Conservation (phyloP, 1,284 basidiomycete genomes). For the Sporisorium reilianum region DNA sequence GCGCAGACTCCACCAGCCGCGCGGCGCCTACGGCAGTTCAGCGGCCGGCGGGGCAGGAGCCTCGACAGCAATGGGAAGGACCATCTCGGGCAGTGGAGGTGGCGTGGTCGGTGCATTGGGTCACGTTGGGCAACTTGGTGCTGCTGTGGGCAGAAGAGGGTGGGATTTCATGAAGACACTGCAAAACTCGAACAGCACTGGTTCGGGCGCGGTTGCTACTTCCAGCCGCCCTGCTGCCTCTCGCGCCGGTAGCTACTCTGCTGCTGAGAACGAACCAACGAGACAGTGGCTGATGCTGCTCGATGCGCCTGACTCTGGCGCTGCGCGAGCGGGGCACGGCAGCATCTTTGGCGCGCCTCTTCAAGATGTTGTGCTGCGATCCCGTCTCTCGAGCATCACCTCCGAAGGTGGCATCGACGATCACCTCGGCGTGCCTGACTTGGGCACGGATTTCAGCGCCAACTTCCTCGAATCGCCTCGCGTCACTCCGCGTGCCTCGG, state of each 20-base stretch:
- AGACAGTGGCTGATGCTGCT: conserved; percentile 43
- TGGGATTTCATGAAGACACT: conserved; percentile 58
- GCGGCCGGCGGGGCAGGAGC: background rate
- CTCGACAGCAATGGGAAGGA: conserved; percentile 17
- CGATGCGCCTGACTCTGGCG: conserved; percentile 10
- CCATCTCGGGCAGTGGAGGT: conserved; percentile 14
- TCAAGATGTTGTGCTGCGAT: conserved; percentile 52
- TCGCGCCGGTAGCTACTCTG: conserved; percentile 2
- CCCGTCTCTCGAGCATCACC: conserved; percentile 35
- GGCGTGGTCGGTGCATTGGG: conserved; percentile 46
- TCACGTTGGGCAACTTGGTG: conserved; percentile 53
- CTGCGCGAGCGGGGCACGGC: background rate
- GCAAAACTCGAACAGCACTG: conserved; percentile 16
- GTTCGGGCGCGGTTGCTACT: conserved; percentile 4
- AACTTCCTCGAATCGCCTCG: conserved; percentile 30
- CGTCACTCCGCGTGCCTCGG: conserved; percentile 27
- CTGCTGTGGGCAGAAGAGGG: conserved; percentile 53
- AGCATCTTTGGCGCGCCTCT: conserved; percentile 60
- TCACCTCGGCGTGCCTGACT: conserved; percentile 44
- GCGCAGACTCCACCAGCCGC: conserved; percentile 22
- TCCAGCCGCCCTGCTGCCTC: conserved; percentile 3
- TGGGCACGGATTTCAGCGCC: conserved; percentile 42
- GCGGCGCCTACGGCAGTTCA: background rate
- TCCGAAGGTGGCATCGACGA: conserved; percentile 6
- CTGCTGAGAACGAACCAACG: conserved; percentile 49